phyloP scores from a whole-genome alignment of 768 basidiomycete genomes.

The Suillus subluteus region DNA sequence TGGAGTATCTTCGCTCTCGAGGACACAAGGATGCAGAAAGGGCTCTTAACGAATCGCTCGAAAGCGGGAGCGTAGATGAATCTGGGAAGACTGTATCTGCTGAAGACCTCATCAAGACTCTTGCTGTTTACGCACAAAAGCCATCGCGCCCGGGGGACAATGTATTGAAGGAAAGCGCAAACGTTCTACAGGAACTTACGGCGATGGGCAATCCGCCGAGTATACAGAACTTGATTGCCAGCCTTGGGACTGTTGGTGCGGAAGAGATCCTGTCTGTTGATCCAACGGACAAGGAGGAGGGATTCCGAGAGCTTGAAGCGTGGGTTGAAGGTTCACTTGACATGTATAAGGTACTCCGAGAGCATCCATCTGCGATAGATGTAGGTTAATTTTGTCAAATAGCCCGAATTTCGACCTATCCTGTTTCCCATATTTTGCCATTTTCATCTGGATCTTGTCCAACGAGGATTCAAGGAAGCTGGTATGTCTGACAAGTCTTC shows the following conservation, averaged over 20 bases:
- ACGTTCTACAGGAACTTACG: conserved; percentile 68
- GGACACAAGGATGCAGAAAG: conserved; percentile 51
- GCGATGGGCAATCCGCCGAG: conserved; percentile 71
- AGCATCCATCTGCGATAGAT: neutral
- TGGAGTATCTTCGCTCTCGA: conserved; percentile 52
- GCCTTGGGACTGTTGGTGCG: conserved; percentile 77
- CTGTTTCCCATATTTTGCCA: conserved; percentile 96
- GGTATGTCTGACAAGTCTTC: conserved; percentile 51
- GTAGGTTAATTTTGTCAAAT: conserved; percentile 19
- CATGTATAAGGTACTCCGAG: conserved; percentile 76
- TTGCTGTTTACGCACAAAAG: conserved; percentile 72
- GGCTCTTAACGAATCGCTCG: conserved; percentile 43
- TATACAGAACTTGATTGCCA: conserved; percentile 77
- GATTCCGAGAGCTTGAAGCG: conserved; percentile 81
- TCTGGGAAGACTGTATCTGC: conserved; percentile 43
- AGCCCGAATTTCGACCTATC: conserved; percentile 95
- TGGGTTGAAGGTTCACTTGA: conserved; percentile 92
- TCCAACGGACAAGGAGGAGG: conserved; percentile 85
- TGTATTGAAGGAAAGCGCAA: conserved; percentile 65
- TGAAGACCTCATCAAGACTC: conserved; percentile 59
- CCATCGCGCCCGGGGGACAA: conserved; percentile 70
- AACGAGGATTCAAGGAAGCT: conserved; percentile 87
- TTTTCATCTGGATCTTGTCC: conserved; percentile 93
- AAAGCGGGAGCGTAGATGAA: conserved; percentile 36
- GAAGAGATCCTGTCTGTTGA: conserved; percentile 83